phyloP scores from a whole-genome alignment of 129 eudicot genomes.

The Deinandra increscens region DNA sequence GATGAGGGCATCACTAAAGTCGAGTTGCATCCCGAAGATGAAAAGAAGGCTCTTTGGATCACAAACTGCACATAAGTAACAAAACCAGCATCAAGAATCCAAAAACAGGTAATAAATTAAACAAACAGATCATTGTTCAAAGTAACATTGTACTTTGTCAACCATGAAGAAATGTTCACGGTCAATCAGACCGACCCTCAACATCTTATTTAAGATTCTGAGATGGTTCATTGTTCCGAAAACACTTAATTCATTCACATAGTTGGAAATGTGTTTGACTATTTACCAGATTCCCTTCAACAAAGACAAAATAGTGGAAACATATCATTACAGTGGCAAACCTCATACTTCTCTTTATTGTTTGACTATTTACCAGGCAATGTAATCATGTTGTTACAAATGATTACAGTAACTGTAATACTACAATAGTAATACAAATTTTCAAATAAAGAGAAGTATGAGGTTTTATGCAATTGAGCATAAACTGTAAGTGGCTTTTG shows the following conservation, averaged over 20 bases:
- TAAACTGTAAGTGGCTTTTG: not conserved
- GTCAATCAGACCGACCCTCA: too few relatives aligned
- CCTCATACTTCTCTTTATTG: too few relatives aligned
- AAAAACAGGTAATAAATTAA: not conserved
- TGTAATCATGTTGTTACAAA: too few relatives aligned
- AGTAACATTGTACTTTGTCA: not conserved
- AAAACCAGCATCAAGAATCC: slow-evolving; percentile 17
- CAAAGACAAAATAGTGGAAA: not conserved
- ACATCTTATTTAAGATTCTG: not conserved
- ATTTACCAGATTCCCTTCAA: not conserved
- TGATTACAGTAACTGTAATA: too few relatives aligned
- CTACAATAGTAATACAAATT: too few relatives aligned
- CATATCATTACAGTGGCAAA: slow-evolving; percentile 4
- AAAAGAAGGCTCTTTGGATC: slow-evolving; percentile 99
- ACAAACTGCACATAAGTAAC: slow-evolving; percentile 62
- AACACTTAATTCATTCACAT: not conserved
- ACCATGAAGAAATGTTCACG: not conserved
- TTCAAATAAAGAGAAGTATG: too few relatives aligned
- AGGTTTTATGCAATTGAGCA: not conserved
- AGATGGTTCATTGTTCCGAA: not conserved
- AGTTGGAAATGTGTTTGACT: not conserved
- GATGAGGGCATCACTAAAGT: slow-evolving; percentile 97
- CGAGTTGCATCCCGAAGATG: slow-evolving; percentile 89
- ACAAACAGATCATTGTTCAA: not conserved
- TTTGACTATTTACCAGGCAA: too few relatives aligned